phyloP scores from a whole-genome alignment of 495 filamentous ascomycete species.

The Amorphotheca resinae region DNA sequence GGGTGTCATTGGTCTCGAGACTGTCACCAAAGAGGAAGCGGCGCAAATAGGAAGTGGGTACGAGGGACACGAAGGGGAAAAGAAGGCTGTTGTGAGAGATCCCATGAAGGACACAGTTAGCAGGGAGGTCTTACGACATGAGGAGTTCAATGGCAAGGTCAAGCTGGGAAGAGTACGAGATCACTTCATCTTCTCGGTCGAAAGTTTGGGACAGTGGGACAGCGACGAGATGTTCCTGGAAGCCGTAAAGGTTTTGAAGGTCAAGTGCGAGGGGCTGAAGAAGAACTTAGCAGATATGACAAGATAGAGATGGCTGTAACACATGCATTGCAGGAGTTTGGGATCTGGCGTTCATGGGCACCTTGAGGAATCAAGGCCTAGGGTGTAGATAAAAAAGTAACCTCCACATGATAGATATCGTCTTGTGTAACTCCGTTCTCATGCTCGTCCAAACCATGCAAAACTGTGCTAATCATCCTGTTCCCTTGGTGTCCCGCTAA shows the following conservation, averaged over 20 bases:
- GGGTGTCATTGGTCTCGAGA: conserved; percentile 75
- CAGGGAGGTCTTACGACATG: conserved; percentile 80
- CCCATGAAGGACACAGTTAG: conserved; percentile 86
- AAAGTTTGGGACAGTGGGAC: conserved; percentile 88
- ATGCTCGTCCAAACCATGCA: background rate
- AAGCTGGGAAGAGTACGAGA: conserved; percentile 80
- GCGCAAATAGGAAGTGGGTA: conserved; percentile 47
- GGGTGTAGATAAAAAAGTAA: conserved; percentile 2
- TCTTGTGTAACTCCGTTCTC: conserved; percentile 1
- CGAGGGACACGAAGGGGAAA: conserved; percentile 58
- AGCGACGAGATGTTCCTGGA: conserved; percentile 87
- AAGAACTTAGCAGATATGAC: conserved; percentile 35
- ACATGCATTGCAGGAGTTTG: conserved; percentile 16
- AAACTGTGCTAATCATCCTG: background rate
- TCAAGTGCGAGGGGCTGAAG: conserved; percentile 58
- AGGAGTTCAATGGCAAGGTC: conserved; percentile 90
- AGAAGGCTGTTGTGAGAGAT: conserved; percentile 76
- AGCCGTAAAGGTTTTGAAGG: conserved; percentile 69
- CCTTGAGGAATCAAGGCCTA: conserved; percentile 5
- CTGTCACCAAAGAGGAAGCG: conserved; percentile 56
- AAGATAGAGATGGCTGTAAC: conserved; percentile 4
- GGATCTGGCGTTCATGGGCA: conserved; percentile 15
- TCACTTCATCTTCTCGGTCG: conserved; percentile 94
- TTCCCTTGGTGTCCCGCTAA: background rate
- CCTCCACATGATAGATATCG: background rate